Conservation (phyloP, 352 stramenopile genomes). For the Phytopythium boreale region DNA sequence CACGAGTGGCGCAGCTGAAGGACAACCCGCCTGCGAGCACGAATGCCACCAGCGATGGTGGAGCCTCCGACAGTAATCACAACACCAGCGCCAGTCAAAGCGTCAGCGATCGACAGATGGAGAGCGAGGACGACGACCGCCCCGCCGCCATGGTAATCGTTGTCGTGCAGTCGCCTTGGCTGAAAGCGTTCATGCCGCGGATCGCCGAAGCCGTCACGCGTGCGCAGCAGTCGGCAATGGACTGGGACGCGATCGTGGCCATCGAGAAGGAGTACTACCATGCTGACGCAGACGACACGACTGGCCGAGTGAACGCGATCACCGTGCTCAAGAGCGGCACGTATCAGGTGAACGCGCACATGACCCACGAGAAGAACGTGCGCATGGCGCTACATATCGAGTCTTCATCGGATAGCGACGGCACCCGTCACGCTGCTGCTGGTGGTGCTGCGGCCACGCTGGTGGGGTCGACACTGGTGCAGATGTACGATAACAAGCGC, state of each 20-base stretch:
- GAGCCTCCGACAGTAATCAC: neutral
- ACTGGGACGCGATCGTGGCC: constrained; percentile 24
- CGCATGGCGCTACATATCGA: constrained; percentile 19
- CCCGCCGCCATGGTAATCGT: neutral
- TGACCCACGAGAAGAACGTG: constrained; percentile 31
- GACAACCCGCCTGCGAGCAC: neutral
- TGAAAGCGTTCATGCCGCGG: neutral
- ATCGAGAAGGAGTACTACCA: constrained; percentile 21
- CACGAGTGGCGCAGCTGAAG: neutral
- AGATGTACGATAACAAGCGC: constrained; percentile 38
- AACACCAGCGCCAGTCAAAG: neutral
- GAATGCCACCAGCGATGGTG: neutral
- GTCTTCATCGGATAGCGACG: neutral
- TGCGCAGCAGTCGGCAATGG: neutral
- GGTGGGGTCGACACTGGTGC: constrained; percentile 27
- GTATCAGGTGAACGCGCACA: constrained; percentile 44
- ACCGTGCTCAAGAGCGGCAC: constrained; percentile 22
- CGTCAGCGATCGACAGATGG: neutral
- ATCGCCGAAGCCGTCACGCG: neutral
- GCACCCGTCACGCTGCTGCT: neutral
- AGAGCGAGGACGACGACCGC: neutral
- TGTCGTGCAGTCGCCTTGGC: neutral
- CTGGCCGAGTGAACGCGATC: constrained; percentile 3
- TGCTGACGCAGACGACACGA: neutral
- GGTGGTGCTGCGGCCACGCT: neutral